Base-by-base conservation (phyloP, 306 rosid genomes). In the Nissolia schottii region DNA sequence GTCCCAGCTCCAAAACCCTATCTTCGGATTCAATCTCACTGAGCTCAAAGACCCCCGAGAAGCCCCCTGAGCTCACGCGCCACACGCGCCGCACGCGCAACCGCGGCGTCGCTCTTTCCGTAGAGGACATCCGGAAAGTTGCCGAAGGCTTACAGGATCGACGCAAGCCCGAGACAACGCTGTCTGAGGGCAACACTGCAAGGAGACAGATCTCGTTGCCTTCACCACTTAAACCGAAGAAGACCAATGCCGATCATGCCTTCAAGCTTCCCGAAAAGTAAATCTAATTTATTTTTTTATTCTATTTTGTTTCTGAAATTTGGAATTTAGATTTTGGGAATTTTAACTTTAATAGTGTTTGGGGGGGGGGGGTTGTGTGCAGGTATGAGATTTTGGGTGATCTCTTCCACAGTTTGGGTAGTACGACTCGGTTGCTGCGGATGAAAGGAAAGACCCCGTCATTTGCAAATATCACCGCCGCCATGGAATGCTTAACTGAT, bases 31-130 rank as follows among this genome's bases (percentile, higher is more conserved):
- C 45, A 0, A 41, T 46, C 49, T 29, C 70, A 3, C 18, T 88
- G 50, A 75, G 37, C 63, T 41, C 90, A 14, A 83, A 70, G 64
- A 89, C 98, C 5, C 97, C 97, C 0, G 91, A 93, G 82, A 88
- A 85, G 73, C 29, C 79, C 0, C 59, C 64, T 0, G 82, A 71
- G 71, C 76, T 69, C 57, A 61, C 70, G 51, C 40, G 40, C 40
- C 40, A 6, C 40, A 34, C 12, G 5, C 75, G 5, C 48, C 78
- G 94, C 16, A 9, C 66, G 23, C 77, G 91, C 27, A 90, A 80
- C 46, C 85, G 83, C 0, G 83, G 83, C 7, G 75, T 85, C 3
- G 90, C 87, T 2, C 83, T 79, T 14, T 82, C 92, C 1, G 4
- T 89, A 6, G 63, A 56, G 1, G 87, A 82, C 7, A 70, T 89